These are phyloP conservation scores for Paecilomyces formosus DNA, from an alignment of 2,329 filamentous ascomycete genomes.

Conservation along the genomic window DNA sequence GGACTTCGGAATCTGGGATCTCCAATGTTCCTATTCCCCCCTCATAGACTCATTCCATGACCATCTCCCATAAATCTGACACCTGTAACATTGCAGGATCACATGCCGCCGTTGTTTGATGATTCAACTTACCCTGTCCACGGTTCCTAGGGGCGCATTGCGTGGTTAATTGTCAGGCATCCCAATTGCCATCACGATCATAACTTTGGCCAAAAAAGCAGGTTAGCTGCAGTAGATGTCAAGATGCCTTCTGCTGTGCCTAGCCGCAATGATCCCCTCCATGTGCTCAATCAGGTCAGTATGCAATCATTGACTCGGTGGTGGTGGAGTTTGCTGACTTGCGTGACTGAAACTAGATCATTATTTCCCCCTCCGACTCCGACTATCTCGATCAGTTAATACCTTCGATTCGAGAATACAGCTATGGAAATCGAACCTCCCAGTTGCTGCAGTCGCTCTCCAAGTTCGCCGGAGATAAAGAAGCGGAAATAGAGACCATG, in stretches of 20 bases:
- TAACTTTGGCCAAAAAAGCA: background rate
- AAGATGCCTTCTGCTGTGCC: slow-evolving; percentile 28
- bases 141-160: background rate
- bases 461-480: slow-evolving; percentile 77
- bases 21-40: too few relatives aligned
- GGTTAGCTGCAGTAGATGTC: background rate
- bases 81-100: background rate
- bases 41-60: too few relatives aligned
- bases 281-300: slow-evolving; percentile 33
- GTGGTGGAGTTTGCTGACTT: slow-evolving; percentile 5
- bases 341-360: slow-evolving; percentile 55
- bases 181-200: background rate
- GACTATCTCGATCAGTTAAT: slow-evolving; percentile 96
- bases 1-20: too few relatives aligned
- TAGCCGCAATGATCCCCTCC: slow-evolving; percentile 28
- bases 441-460: slow-evolving; percentile 71
- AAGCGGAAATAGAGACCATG: slow-evolving; percentile 86
- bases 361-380: slow-evolving; percentile 80
- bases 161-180: background rate
- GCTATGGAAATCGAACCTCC: slow-evolving; percentile 62
- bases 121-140: background rate
- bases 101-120: background rate
- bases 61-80: too few relatives aligned
- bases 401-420: slow-evolving; percentile 85
- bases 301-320: background rate